Conservation (phyloP, 78 protist genomes). For the Speleostelium caveatum region DNA sequence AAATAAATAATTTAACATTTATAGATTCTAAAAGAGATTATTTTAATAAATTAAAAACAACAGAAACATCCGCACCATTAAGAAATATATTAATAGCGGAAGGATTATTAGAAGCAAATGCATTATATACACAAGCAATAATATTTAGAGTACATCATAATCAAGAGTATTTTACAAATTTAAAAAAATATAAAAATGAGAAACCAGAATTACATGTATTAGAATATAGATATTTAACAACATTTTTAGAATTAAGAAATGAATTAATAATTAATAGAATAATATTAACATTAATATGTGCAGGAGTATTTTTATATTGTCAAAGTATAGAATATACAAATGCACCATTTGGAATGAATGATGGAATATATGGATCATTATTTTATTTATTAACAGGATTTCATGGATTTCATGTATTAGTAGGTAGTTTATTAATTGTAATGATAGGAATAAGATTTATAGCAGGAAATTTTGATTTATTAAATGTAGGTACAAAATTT, state of each 20-base stretch:
- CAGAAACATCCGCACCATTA: too few species aligned
- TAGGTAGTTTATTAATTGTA: slow-evolving; percentile 3
- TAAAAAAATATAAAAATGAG: not conserved
- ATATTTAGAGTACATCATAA: not conserved
- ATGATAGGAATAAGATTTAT: not conserved
- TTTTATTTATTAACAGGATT: not conserved
- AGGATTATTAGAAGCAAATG: not conserved
- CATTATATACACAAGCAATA: not conserved
- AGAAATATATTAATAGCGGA: not conserved
- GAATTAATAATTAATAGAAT: not conserved
- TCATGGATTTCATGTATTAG: not conserved
- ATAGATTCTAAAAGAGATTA: too few species aligned
- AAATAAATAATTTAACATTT: too few species aligned
- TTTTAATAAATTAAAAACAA: too few species aligned
- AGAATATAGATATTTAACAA: not conserved
- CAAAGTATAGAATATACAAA: too few species aligned
- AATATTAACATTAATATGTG: slow-evolving; percentile 6
- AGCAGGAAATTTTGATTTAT: slow-evolving; percentile 16
- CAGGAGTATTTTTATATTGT: slow-evolving; percentile 2
- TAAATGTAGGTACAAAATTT: not conserved
- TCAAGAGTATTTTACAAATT: not conserved
- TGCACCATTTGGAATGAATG: too few species aligned
- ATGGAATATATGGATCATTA: too few species aligned
- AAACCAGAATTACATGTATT: not conserved
- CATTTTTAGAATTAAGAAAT: slow-evolving; percentile 7